Percentiles rank a stretch among this genome's conserved stretches.
phyloP scores from a whole-genome alignment of 306 rosid genomes.

The Aeschynomene evenia region DNA sequence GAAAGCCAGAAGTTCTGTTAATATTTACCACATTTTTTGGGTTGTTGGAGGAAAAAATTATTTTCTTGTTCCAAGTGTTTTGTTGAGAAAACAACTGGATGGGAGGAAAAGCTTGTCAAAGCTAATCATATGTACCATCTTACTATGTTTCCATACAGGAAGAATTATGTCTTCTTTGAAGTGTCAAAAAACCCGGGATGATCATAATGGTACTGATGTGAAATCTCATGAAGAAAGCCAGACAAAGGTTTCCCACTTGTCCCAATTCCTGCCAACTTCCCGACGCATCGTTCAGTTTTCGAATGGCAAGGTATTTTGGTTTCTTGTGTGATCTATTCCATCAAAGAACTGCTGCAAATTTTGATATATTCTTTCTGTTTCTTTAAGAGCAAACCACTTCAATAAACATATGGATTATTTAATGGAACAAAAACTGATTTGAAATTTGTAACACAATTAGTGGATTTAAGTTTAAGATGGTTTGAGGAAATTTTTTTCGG shows the following conservation, averaged over 20 bases:
- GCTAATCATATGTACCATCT: constrained; percentile 19
- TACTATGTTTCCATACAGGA: constrained; percentile 51
- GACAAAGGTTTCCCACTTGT: constrained; percentile 48
- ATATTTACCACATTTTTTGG: neutral
- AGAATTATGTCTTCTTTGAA: constrained; percentile 73
- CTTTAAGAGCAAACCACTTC: neutral
- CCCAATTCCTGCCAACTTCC: constrained; percentile 95
- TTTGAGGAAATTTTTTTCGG: constrained; percentile 4
- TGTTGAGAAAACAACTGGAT: neutral
- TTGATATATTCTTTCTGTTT: neutral
- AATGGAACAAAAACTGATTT: neutral
- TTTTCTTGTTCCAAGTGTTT: constrained; percentile 3
- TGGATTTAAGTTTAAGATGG: constrained; percentile 24
- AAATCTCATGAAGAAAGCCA: constrained; percentile 45
- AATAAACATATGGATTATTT: neutral
- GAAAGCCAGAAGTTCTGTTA: constrained; percentile 7
- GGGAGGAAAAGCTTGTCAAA: neutral
- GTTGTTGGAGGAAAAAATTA: neutral
- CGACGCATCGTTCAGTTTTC: constrained; percentile 95
- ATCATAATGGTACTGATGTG: constrained; percentile 42
- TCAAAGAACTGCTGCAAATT: constrained; percentile 9
- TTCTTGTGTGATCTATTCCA: constrained; percentile 5
- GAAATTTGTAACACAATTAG: neutral
- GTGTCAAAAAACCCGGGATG: constrained; percentile 37
- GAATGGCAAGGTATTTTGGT: constrained; percentile 76